Conservation (phyloP, 306 rosid genomes). For the Cicer bijugum region DNA sequence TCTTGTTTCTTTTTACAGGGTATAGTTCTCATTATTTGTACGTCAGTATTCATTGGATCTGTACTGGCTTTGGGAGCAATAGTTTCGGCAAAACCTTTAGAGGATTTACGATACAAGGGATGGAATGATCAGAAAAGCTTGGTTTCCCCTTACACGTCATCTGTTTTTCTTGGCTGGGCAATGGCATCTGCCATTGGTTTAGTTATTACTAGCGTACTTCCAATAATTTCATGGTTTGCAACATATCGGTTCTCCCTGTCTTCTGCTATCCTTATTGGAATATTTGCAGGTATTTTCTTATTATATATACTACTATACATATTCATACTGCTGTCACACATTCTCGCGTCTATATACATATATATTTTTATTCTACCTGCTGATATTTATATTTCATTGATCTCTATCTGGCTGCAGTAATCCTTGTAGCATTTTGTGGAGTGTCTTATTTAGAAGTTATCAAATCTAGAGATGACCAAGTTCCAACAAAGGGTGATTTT, state of each 20-base stretch:
- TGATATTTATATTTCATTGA: slow-evolving; percentile 23
- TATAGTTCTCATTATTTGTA: slow-evolving; percentile 68
- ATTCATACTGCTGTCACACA: background rate
- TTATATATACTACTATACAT: background rate
- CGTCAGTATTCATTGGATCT: slow-evolving; percentile 75
- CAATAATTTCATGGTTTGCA: slow-evolving; percentile 96
- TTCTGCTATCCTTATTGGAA: slow-evolving; percentile 81
- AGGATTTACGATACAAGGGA: slow-evolving; percentile 85
- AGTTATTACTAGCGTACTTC: slow-evolving; percentile 84
- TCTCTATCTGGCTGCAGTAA: slow-evolving; percentile 56
- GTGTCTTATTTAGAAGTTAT: slow-evolving; percentile 87
- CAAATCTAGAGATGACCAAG: slow-evolving; percentile 73
- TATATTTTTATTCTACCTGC: background rate
- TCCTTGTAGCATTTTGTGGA: slow-evolving; percentile 88
- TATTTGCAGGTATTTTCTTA: slow-evolving; percentile 75
- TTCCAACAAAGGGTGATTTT: slow-evolving; percentile 87
- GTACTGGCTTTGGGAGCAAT: slow-evolving; percentile 86
- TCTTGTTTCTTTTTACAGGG: slow-evolving; percentile 63
- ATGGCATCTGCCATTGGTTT: slow-evolving; percentile 90
- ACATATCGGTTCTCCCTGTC: slow-evolving; percentile 89
- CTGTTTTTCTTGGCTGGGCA: slow-evolving; percentile 96
- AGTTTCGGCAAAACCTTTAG: slow-evolving; percentile 92
- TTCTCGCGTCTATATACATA: background rate
- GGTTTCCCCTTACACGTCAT: slow-evolving; percentile 82
- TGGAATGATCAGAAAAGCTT: slow-evolving; percentile 77